Evolutionary conservation across 495 filamentous ascomycete species (phyloP).

Genomic region (Tuber brumale): DNA sequence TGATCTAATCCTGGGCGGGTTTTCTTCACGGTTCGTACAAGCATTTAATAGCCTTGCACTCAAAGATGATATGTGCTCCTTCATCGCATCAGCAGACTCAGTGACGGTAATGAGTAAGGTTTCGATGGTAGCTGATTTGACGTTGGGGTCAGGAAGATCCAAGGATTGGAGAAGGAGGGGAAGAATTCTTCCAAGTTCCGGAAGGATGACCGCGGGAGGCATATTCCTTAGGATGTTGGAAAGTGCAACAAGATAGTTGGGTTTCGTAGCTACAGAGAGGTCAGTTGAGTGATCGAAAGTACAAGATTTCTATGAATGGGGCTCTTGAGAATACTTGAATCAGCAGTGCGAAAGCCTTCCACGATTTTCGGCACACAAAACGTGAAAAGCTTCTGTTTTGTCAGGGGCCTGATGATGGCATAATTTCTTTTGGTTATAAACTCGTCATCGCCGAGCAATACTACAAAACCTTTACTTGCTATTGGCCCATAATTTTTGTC

Average conservation of each 20-base stretch:
- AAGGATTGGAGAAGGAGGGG: conserved; percentile 65
- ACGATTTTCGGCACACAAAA: conserved; percentile 57
- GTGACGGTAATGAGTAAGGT: conserved; percentile 56
- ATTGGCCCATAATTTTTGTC: conserved; percentile 46
- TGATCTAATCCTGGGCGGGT: conserved; percentile 47
- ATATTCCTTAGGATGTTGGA: conserved; percentile 59
- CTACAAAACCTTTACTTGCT: conserved; percentile 55
- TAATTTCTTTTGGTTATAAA: conserved; percentile 60
- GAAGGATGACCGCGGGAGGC: conserved; percentile 54
- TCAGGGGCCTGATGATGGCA: conserved; percentile 57
- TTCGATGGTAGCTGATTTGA: conserved; percentile 58
- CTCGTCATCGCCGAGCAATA: conserved; percentile 58
- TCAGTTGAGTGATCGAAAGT: neutral
- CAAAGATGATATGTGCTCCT: conserved; percentile 57
- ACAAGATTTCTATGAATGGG: neutral
- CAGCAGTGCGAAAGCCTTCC: conserved; percentile 50
- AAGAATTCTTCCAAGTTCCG: conserved; percentile 54
- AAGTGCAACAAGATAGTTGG: conserved; percentile 61
- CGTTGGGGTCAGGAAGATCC: conserved; percentile 54
- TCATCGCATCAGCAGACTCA: conserved; percentile 52
- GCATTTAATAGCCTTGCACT: conserved; percentile 55
- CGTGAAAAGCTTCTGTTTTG: conserved; percentile 60
- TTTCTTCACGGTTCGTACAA: conserved; percentile 28
- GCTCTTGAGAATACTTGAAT: conserved; percentile 32
- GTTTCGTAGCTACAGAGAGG: conserved; percentile 45